Conservation (phyloP, 2,329 filamentous ascomycete genomes). For the Fonsecaea pedrosoi region DNA sequence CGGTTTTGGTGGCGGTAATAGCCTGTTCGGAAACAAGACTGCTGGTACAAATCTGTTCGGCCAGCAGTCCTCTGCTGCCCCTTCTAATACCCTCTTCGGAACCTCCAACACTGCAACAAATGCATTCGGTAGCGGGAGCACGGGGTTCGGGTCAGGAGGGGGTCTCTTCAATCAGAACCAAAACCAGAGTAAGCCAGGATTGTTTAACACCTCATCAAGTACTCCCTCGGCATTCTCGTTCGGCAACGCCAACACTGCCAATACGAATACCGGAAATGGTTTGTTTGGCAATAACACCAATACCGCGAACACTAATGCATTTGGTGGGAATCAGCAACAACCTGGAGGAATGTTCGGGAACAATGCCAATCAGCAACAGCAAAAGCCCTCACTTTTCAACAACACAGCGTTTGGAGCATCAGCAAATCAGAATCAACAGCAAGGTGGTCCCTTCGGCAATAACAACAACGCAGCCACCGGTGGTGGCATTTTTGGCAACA, state of each 20-base stretch:
- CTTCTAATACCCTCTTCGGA: constrained; percentile 51
- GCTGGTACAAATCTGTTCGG: constrained; percentile 42
- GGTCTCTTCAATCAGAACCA: constrained; percentile 54
- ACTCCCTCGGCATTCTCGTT: constrained; percentile 42
- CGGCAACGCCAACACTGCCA: constrained; percentile 43
- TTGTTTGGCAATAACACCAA: constrained; percentile 33
- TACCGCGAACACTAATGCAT: constrained; percentile 41
- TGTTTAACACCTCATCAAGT: constrained; percentile 52
- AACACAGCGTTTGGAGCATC: constrained; percentile 49
- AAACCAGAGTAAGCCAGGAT: constrained; percentile 49
- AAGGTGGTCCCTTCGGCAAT: constrained; percentile 56
- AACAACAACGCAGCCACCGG: constrained; percentile 41
- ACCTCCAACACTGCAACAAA: constrained; percentile 45
- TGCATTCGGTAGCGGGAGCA: constrained; percentile 45
- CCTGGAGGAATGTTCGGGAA: constrained; percentile 54
- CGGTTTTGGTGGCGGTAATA: constrained; percentile 56
- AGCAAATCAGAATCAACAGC: constrained; percentile 50
- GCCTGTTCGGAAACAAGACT: constrained; percentile 51
- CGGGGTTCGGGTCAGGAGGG: constrained; percentile 55
- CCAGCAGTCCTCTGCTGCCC: constrained; percentile 43
- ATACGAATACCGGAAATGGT: constrained; percentile 40
- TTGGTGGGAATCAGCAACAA: constrained; percentile 42
- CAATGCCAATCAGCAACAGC: constrained; percentile 33
- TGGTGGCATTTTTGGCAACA: constrained; percentile 53
- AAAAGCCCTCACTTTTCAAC: constrained; percentile 41